Base-by-base conservation (phyloP, 768 basidiomycete species). In the Epithele typhae region DNA sequence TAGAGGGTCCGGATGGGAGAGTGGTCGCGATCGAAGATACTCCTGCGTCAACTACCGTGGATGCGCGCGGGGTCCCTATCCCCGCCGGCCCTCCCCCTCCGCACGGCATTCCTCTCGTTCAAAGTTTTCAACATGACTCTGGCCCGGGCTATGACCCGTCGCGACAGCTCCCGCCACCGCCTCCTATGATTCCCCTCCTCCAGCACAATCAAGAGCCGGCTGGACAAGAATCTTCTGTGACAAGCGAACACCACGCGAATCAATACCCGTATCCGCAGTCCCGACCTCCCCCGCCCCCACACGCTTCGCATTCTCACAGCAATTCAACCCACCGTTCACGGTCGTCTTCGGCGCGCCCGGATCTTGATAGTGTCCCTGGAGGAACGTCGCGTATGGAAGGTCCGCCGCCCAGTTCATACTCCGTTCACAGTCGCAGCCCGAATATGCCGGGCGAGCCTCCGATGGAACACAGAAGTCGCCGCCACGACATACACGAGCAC, bases 321-420 rank as follows among this genome's bases (percentile, higher is more conserved):
- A 71, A 72, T 46, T 77, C 77, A 23, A 72, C 46, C 70, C 79
- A 27, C 73, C 77, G 75, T 24, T 68, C 72, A 30, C 77, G 71
- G 48, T 72, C 71, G 36, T 62, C 65, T 33, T 63, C 68, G 36
- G 62, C 57, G 14, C 53, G 58, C 40, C 49, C 48, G 18, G 58
- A 59, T 50, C 51, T 58, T 27, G 58, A 59, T 49, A 7, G 50
- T 33, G 40, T 48, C 43, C 24, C 46, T 34, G 52, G 53, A 41
- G 51, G 46, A n/a, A 52, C 32, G 23, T 25, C 43, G 38, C 51
- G 58, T 23, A 39, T 55, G 19, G 56, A 59, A 36, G n/a, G n/a
- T n/a, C 34, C 51, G 21, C 52, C 78, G 37, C 72, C 74, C 38
- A 68, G 74, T 52, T 67, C 70, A 30, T 72, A 69, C 21, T 33